Conservation (phyloP, 1,284 basidiomycete species). For the Naganishia sp. region DNA sequence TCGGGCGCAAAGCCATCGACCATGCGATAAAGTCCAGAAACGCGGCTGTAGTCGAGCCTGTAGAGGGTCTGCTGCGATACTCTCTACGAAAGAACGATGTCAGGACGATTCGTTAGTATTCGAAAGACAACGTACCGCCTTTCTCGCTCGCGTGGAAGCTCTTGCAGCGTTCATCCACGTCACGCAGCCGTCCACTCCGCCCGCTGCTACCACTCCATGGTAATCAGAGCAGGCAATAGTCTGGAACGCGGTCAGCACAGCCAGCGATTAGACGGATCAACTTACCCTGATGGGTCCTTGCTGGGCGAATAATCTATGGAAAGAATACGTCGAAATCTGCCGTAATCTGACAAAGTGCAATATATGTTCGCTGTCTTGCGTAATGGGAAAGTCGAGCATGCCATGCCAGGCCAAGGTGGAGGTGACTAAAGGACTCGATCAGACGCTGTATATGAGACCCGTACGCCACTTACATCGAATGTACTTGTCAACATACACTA, state of each 20-base stretch:
- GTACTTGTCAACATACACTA: conserved; percentile 66
- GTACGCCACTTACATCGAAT: conserved; percentile 56
- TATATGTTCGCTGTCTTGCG: conserved; percentile 47
- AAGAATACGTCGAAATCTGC: conserved; percentile 30
- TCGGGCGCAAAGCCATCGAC: conserved; percentile 77
- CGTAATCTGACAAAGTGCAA: conserved; percentile 41
- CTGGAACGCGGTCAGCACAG: conserved; percentile 53
- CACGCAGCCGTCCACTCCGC: conserved; percentile 76
- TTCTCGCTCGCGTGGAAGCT: conserved; percentile 60
- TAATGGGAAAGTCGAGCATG: conserved; percentile 42
- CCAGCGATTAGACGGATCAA: neutral
- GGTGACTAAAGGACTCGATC: conserved; percentile 35
- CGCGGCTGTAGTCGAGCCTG: conserved; percentile 79
- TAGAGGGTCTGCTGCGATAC: conserved; percentile 56
- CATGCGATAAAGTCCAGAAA: conserved; percentile 73
- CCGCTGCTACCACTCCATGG: conserved; percentile 79
- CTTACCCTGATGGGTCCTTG: conserved; percentile 75
- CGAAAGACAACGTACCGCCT: conserved; percentile 61
- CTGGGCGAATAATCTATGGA: conserved; percentile 38
- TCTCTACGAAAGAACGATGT: neutral
- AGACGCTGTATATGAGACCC: too few species aligned
- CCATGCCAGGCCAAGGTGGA: conserved; percentile 43
- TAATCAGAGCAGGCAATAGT: conserved; percentile 73
- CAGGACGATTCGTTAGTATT: conserved; percentile 38
- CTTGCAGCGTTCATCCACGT: conserved; percentile 67